Base-by-base conservation (phyloP, 805 yeast species). In the Wickerhamiella siamensis region DNA sequence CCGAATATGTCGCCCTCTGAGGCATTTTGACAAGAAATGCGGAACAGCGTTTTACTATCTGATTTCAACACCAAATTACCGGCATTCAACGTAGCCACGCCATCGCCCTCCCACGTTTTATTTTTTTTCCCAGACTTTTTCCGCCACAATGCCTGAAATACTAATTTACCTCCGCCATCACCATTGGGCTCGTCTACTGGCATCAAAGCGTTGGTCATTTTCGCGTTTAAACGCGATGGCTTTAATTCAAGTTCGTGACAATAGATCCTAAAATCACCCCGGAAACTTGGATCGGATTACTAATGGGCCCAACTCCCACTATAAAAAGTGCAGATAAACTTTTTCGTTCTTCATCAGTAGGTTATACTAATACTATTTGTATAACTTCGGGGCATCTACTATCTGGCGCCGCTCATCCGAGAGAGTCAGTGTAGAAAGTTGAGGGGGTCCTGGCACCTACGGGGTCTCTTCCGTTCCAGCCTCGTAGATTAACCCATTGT, bases 91-190 rank as follows among this genome's bases (percentile, higher is more conserved):
- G 60, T 51, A 14, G 79, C 62, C 27, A 62, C 59, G 0, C 95
- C 97, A 61, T 91, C 97, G 2, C 94, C 94, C 42, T 83, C 93
- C 98, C 98, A 91, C 0, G 84, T 77, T 56, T 87, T 87, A 58
- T 86, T 76, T 65, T 88, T 84, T 60, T 81, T 83, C 26, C 63
- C 67, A 0, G 88, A 66, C 33, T 68, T 67, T 57, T 83, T 84
- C 27, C 98, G 64, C 70, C 79, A 81, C 49, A 82, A 69, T 4
- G 75, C 73, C 9, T 47, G 45, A 33, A 24, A 41, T n/a, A n/a
- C n/a, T n/a, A n/a, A n/a, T n/a, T n/a, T n/a, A n/a, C n/a, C n/a
- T n/a, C n/a, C n/a, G n/a, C n/a, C n/a, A n/a, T n/a, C n/a, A n/a
- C n/a, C n/a, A n/a, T n/a, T n/a, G n/a, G n/a, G n/a, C n/a, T n/a